Evolutionary conservation across 1,139 yeast genomes (phyloP).

Genomic region (Hyphopichia buzzinii): DNA sequence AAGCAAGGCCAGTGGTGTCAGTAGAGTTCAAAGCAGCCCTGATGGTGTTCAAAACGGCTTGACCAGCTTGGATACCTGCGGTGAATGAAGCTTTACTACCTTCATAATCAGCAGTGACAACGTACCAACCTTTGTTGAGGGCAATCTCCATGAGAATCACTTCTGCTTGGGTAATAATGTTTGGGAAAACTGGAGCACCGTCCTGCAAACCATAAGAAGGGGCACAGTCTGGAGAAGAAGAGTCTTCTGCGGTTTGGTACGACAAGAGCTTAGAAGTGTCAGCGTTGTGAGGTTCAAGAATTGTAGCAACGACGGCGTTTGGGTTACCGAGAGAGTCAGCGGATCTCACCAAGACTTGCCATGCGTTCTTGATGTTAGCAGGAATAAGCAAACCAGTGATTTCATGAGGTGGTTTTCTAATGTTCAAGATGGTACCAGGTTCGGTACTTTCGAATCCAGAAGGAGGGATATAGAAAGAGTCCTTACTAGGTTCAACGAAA

Average conservation of each 20-base stretch:
- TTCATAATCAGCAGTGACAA: slow-evolving; percentile 20
- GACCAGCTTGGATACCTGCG: slow-evolving; percentile 19
- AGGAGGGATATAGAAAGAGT: slow-evolving; percentile 22
- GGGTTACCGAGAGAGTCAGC: slow-evolving; percentile 13
- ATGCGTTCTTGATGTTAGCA: slow-evolving; percentile 5
- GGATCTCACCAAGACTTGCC: slow-evolving; percentile 8
- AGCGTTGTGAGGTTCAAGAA: slow-evolving; percentile 18
- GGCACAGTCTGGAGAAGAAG: slow-evolving; percentile 17
- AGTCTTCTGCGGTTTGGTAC: slow-evolving; percentile 20
- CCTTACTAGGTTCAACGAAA: slow-evolving; percentile 12
- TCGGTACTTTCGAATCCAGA: slow-evolving; percentile 16
- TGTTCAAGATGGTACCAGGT: slow-evolving; percentile 20
- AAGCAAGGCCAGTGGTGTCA: slow-evolving; percentile 15
- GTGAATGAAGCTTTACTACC: slow-evolving; percentile 19
- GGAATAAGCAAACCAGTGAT: slow-evolving; percentile 14
- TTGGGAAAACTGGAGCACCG: slow-evolving; percentile 11
- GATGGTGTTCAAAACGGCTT: slow-evolving; percentile 18
- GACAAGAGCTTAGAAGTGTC: slow-evolving; percentile 16
- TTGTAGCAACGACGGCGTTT: slow-evolving; percentile 18
- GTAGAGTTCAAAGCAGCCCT: slow-evolving; percentile 15
- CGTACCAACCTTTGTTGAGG: slow-evolving; percentile 18
- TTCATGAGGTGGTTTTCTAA: slow-evolving; percentile 20
- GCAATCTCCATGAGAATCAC: slow-evolving; percentile 11
- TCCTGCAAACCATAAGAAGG: slow-evolving; percentile 16
- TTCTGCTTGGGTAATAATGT: slow-evolving; percentile 12